Evolutionary conservation across 2,329 filamentous ascomycete genomes (phyloP).

Genomic region (Fusarium dlaminii): DNA sequence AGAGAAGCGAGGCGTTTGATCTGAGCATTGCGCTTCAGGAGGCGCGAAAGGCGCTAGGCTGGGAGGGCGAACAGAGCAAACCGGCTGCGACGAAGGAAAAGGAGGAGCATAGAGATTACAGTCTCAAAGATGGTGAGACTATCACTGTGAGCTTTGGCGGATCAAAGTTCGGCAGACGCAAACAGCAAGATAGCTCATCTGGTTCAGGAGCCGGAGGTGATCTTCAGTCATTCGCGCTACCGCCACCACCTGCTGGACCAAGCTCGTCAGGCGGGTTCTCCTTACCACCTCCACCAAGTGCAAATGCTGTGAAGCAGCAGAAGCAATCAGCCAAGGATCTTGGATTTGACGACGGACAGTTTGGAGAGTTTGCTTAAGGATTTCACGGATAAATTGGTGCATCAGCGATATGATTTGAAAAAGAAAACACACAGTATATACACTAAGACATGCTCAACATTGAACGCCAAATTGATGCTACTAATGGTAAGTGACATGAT

Average conservation of each 20-base stretch:
- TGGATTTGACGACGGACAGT: slow-evolving; percentile 88
- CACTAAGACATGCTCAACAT: slow-evolving; percentile 1
- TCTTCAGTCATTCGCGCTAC: slow-evolving; percentile 73
- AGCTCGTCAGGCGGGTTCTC: slow-evolving; percentile 56
- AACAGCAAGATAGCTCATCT: slow-evolving; percentile 43
- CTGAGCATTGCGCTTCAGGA: slow-evolving; percentile 84
- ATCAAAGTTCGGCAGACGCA: slow-evolving; percentile 61
- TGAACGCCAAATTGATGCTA: slow-evolving; percentile 14
- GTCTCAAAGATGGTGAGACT: slow-evolving; percentile 88
- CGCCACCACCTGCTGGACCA: slow-evolving; percentile 69
- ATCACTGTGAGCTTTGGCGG: slow-evolving; percentile 81
- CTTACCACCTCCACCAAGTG: slow-evolving; percentile 74
- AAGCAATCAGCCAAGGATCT: slow-evolving; percentile 69
- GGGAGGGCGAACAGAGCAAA: slow-evolving; percentile 58
- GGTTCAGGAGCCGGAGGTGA: slow-evolving; percentile 41
- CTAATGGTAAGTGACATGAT: slow-evolving; percentile 21
- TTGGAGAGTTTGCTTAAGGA: slow-evolving; percentile 79
- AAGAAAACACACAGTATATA: slow-evolving; percentile 19
- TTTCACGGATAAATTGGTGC: slow-evolving; percentile 4
- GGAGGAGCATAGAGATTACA: slow-evolving; percentile 69
- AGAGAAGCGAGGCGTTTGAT: slow-evolving; percentile 86
- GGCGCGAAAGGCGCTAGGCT: slow-evolving; percentile 73
- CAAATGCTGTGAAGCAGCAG: slow-evolving; percentile 67
- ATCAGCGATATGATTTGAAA: slow-evolving; percentile 33
- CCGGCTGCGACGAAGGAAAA: slow-evolving; percentile 49